Evolutionary conservation across 805 yeast genomes (phyloP), one percentile per base, ranked within the genome.

Genomic region (Candida berthetii): DNA sequence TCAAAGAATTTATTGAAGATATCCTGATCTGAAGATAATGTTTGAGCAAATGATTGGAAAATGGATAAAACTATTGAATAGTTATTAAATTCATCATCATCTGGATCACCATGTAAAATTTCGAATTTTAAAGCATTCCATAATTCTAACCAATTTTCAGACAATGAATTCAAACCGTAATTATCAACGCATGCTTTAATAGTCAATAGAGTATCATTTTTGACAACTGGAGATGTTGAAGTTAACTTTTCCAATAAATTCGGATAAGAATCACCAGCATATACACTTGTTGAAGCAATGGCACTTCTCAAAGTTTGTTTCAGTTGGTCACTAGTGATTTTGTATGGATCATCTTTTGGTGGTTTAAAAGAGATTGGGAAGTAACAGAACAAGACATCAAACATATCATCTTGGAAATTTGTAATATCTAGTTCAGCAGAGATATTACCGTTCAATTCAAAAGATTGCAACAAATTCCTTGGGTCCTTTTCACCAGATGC

Each of bases 281-380:
- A 85, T 4, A 69, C 49, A 2, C 78, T 59, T 40, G 77, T 78
- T 14, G 88, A 68, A 2, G 86, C 68, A 35, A 88, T 69, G 3
- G 90, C 82, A 1, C 54, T 50, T 49, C 90, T 70, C 41, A 93
- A 66, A 7, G 76, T 71, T 10, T 53, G 35, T 55, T 86, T 87
- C 49, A 95, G 68, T 41, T 88, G 85, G 1, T 71, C 75, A 1
- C 88, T 77, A 0, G 96, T 78, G 48, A 88, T 85, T 47, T 81
- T 78, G 58, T 89, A 88, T 0, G 93, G 90, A 52, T 91, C 96
- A 58, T 86, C 86, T 37, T 80, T 76, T 3, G 98, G 96, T 1
- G 98, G 96, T 43, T 80, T 81, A 64, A 95, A 93, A 1, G 96
- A 85, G 35, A 93, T 90, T 11, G 99, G 99, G 66, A 91, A 93